These are phyloP conservation scores for Aspergillus fructus DNA, from an alignment of 2,329 filamentous ascomycete genomes.

Conservation along the genomic window DNA sequence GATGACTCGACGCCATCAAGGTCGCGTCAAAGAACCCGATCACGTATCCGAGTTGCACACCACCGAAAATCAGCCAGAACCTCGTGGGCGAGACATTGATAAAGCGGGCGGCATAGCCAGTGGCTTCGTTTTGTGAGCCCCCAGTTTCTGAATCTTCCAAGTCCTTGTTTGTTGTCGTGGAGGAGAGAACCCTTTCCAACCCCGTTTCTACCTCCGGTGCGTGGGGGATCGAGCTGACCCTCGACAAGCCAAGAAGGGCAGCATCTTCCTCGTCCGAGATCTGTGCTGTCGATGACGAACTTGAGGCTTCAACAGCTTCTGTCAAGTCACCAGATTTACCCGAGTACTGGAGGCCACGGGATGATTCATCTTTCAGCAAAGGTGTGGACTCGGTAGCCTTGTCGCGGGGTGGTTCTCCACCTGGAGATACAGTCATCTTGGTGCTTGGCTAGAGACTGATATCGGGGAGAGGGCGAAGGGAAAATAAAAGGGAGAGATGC, in stretches of 20 bases:
- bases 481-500: background rate
- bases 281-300: background rate
- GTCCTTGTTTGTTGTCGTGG: slow-evolving; percentile 12
- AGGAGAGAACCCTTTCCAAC: slow-evolving; percentile 24
- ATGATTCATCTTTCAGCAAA: slow-evolving; percentile 12
- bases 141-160: slow-evolving; percentile 8
- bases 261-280: slow-evolving; percentile 18
- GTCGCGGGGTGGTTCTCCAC: background rate
- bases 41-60: slow-evolving; percentile 59
- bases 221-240: slow-evolving; percentile 28
- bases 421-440: slow-evolving; percentile 2
- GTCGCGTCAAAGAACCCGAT: slow-evolving; percentile 69
- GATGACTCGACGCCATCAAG: slow-evolving; percentile 78
- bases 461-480: background rate
- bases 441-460: background rate
- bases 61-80: slow-evolving; percentile 64
- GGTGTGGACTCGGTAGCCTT: slow-evolving; percentile 20
- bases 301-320: slow-evolving; percentile 27
- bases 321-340: slow-evolving; percentile 37
- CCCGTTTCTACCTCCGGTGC: slow-evolving; percentile 27
- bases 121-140: slow-evolving; percentile 10
- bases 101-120: slow-evolving; percentile 32
- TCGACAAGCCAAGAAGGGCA: slow-evolving; percentile 17
- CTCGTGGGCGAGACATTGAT: slow-evolving; percentile 41
- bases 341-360: slow-evolving; percentile 25